A percentile compares a stretch with the other conserved stretches of the same genome.
Evolutionary conservation across 768 basidiomycete genomes (phyloP).

Genomic region (Pulveroboletus sp.): DNA sequence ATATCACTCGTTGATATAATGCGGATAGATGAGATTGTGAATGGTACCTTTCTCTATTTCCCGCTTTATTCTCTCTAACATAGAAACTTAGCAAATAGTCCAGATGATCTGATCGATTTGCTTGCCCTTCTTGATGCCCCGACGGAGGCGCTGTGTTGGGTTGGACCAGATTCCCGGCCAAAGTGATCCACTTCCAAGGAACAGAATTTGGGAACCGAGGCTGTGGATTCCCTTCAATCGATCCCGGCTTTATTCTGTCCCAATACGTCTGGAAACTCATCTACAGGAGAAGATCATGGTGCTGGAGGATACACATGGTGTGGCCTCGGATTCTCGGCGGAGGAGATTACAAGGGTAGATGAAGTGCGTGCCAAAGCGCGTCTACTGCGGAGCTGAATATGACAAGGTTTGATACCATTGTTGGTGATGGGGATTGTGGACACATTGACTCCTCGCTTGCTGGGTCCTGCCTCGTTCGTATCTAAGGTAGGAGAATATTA

Average conservation of each 20-base stretch:
- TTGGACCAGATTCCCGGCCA: slow-evolving; percentile 35
- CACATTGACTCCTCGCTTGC: slow-evolving; percentile 32
- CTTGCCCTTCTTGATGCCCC: slow-evolving; percentile 40
- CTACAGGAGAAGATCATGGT: neutral
- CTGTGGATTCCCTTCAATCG: neutral
- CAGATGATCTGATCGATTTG: slow-evolving; percentile 18
- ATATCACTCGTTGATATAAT: slow-evolving; percentile 49
- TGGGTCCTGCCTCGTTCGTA: slow-evolving; percentile 23
- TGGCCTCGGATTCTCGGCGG: slow-evolving; percentile 8
- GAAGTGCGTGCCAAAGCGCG: slow-evolving; percentile 39
- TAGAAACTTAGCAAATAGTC: slow-evolving; percentile 9
- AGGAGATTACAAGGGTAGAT: slow-evolving; percentile 10
- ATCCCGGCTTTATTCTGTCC: slow-evolving; percentile 4
- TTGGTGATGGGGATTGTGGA: slow-evolving; percentile 66
- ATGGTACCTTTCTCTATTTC: neutral
- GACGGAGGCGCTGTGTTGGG: slow-evolving; percentile 43
- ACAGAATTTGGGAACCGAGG: slow-evolving; percentile 5
- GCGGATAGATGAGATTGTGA: slow-evolving; percentile 15
- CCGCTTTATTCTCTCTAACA: neutral
- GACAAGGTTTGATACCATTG: slow-evolving; percentile 57
- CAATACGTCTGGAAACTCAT: neutral
- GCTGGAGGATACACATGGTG: slow-evolving; percentile 2
- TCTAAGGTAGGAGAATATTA: slow-evolving; percentile 35
- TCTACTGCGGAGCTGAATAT: slow-evolving; percentile 48
- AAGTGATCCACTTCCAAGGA: neutral